Evolutionary conservation across 73 alveolate species (phyloP).

Genomic region (Symbiodinium pilosum): DNA sequence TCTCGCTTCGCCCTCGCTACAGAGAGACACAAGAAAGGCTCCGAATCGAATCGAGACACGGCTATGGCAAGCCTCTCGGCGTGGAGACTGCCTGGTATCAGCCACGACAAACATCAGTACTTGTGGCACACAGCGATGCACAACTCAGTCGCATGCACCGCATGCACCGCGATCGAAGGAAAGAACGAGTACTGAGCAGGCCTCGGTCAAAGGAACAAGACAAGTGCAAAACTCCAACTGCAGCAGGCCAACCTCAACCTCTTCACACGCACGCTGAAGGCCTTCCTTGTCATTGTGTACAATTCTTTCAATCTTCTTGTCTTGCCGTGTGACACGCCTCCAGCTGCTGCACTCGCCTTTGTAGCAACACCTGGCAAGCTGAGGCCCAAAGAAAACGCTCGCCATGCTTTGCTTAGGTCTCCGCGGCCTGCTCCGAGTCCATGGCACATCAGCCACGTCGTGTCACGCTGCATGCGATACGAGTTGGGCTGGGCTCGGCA

Average conservation of each 20-base stretch:
- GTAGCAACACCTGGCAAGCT: no score
- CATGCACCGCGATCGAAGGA: constrained; percentile 30
- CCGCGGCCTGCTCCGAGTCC: not conserved
- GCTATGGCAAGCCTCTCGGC: not conserved
- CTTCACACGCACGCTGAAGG: constrained; percentile 63
- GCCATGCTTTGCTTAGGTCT: not conserved
- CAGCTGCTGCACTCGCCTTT: not conserved
- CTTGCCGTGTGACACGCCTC: not conserved
- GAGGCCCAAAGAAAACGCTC: no score
- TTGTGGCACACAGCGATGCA: not conserved
- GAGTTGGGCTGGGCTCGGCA: no score
- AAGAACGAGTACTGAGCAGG: constrained; percentile 73
- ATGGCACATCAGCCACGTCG: no score
- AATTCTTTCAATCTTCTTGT: no score
- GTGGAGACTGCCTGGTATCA: not conserved
- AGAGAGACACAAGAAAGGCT: not conserved
- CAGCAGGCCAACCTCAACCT: constrained; percentile 19
- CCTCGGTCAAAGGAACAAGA: constrained; percentile 5
- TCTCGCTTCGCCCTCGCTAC: not conserved
- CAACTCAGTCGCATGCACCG: not conserved
- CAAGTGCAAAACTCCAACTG: not conserved
- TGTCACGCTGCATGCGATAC: not conserved
- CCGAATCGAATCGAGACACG: not conserved
- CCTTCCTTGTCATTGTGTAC: constrained; percentile 11
- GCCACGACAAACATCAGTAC: not conserved